These are phyloP conservation scores for Komagataella populi DNA, from an alignment of 805 yeast species.

Conservation along the genomic window DNA sequence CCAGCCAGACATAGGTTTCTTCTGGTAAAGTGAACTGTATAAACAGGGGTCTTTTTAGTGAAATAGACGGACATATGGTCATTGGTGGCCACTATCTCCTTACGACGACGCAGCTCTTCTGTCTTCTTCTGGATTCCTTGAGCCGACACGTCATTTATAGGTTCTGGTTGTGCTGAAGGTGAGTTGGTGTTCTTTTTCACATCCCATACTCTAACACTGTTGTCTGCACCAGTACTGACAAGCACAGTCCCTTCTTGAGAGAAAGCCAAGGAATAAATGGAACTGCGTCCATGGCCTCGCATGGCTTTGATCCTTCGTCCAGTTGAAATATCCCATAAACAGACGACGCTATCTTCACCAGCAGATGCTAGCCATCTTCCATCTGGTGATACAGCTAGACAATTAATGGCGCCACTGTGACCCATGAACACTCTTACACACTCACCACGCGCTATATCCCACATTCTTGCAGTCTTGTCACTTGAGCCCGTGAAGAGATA, in stretches of 20 bases:
- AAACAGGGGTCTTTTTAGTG: constrained; percentile 90
- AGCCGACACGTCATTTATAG: constrained; percentile 10
- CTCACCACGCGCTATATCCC: constrained; percentile 87
- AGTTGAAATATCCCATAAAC: constrained; percentile 88
- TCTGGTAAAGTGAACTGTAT: constrained; percentile 83
- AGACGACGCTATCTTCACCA: constrained; percentile 82
- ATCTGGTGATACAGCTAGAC: constrained; percentile 86
- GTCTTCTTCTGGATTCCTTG: constrained; percentile 10
- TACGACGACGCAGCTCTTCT: constrained; percentile 37
- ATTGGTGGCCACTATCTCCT: constrained; percentile 66
- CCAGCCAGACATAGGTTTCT: constrained; percentile 86
- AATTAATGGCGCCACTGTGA: constrained; percentile 78
- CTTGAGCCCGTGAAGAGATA: constrained; percentile 91
- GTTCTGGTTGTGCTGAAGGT: constrained; percentile 57
- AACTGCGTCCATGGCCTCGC: constrained; percentile 88
- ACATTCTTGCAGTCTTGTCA: constrained; percentile 94
- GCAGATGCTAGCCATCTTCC: constrained; percentile 95
- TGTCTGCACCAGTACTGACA: constrained; percentile 87
- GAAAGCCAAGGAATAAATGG: constrained; percentile 75
- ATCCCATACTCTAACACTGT: constrained; percentile 93
- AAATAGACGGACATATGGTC: constrained; percentile 91
- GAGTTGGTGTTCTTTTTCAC: constrained; percentile 75
- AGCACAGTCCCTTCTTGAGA: constrained; percentile 81
- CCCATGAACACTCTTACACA: constrained; percentile 89
- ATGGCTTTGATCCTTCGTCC: constrained; percentile 81